phyloP scores from a whole-genome alignment of 805 yeast species.

The Schwanniomyces sp. region DNA sequence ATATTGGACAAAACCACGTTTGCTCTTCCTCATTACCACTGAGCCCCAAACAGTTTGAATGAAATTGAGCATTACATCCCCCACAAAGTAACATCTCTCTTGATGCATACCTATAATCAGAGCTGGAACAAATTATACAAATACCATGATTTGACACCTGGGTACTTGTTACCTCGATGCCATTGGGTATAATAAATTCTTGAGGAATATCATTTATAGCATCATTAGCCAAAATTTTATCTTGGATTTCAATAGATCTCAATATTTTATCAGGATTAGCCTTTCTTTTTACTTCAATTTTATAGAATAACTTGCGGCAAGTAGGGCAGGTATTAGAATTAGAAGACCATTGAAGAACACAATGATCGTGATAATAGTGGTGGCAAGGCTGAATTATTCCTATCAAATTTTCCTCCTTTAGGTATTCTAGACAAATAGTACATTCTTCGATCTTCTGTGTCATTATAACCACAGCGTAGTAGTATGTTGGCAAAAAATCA shows the following conservation, averaged over 20 bases:
- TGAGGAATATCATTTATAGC: constrained; percentile 38
- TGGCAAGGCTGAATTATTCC: constrained; percentile 39
- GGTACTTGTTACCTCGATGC: not conserved
- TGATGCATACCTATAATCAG: constrained; percentile 24
- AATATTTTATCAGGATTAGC: constrained; percentile 8
- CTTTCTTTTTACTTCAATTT: constrained; percentile 30
- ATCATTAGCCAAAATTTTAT: constrained; percentile 30
- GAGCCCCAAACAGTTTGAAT: constrained; percentile 39
- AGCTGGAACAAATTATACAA: constrained; percentile 34
- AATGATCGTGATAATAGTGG: constrained; percentile 57
- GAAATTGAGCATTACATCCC: constrained; percentile 42
- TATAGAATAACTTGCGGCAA: constrained; percentile 49
- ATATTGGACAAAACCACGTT: constrained; percentile 53
- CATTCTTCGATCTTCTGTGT: constrained; percentile 36
- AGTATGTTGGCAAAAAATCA: not conserved
- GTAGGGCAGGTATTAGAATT: constrained; percentile 62
- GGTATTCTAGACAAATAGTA: constrained; percentile 56
- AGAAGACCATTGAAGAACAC: constrained; percentile 58
- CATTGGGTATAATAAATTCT: constrained; percentile 29
- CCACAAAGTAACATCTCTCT: constrained; percentile 23
- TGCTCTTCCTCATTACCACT: constrained; percentile 8
- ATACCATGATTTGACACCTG: constrained; percentile 17
- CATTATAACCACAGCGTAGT: not conserved
- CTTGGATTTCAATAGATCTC: constrained; percentile 21
- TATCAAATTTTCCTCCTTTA: constrained; percentile 11